Evolutionary conservation across 768 basidiomycete genomes (phyloP), one percentile per base, ranked within the genome.

Genomic region (Suillus occidentalis): DNA sequence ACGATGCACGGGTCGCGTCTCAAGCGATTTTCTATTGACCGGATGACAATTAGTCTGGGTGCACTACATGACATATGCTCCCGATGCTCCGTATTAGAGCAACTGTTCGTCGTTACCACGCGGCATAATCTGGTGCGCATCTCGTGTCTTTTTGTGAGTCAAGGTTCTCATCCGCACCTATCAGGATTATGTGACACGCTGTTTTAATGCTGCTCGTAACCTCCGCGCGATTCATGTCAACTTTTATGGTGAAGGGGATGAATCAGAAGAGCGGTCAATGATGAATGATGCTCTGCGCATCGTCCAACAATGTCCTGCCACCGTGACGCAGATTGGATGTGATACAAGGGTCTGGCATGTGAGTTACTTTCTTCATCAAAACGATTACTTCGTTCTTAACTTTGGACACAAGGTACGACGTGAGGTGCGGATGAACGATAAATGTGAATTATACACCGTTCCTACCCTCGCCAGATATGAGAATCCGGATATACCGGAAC

Each of bases 281-380:
- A 71, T 70, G 70, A 67, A 73, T 14, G 78, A 81, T 34, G 84
- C 82, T 10, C 67, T 83, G 49, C 71, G 72, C 6, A 79, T 92
- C 31, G 81, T 83, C 16, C 77, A 75, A 4, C 76, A 78, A 25
- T 89, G 89, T 71, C 79, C 81, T 40, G 70, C 84, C 10, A 83
- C 80, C 4, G 75, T 92, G 47, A 73, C 73, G 25, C 86, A 88
- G 64, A 83, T 93, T 67, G 91, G 92, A 5, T 87, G 86, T 68
- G 88, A 87, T 70, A 85, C 87, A 0, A 79, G 78, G 43, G 90
- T 90, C 1, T 91, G 89, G 87, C 84, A 89, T 82, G 91, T 90
- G 64, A 72, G 80, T 58, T 28, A 22, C 25, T 18, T 16, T 49
- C 43, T 60, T 13, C 28, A 18, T 39, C 9, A 31, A 31, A 49